Percentiles rank a stretch among this genome's conserved stretches.
Conservation (phyloP, 495 filamentous ascomycete species). For the Apiosordaria backusii region DNA sequence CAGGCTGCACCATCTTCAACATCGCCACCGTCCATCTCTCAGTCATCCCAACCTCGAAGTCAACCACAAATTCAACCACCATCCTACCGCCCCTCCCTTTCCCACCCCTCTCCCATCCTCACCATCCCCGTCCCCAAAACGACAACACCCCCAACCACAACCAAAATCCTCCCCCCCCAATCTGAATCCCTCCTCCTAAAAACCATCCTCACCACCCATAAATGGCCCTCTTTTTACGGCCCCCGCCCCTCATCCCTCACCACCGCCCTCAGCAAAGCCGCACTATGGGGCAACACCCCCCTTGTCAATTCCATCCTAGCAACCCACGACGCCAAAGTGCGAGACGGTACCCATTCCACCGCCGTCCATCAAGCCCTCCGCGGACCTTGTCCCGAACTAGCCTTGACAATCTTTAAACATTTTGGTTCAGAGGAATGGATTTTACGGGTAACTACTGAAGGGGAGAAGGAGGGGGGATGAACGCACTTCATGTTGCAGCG, state of each 20-base stretch:
- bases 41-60: not conserved
- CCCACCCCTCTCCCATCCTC: not conserved
- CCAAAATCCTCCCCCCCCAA: not conserved
- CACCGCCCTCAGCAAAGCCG: not conserved
- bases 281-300: conserved; percentile 1
- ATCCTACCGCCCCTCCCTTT: not conserved
- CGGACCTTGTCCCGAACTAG: conserved; percentile 10
- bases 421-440: not conserved
- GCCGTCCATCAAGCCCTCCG: conserved; percentile 15
- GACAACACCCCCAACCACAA: not conserved
- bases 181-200: not conserved
- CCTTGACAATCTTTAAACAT: not conserved
- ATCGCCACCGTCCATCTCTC: not conserved
- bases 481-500: not conserved
- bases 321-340: not conserved
- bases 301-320: not conserved
- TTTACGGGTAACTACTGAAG: not conserved
- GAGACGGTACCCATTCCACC: not conserved
- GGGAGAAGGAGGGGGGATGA: not conserved
- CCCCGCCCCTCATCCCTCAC: not conserved
- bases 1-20: not conserved
- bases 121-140: not conserved
- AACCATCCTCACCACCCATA: not conserved
- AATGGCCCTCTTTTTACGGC: conserved; percentile 1
- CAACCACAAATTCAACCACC: too few species aligned